These are phyloP conservation scores for Coniochaeta ligniaria DNA, from an alignment of 2,329 filamentous ascomycete species.

Conservation along the genomic window DNA sequence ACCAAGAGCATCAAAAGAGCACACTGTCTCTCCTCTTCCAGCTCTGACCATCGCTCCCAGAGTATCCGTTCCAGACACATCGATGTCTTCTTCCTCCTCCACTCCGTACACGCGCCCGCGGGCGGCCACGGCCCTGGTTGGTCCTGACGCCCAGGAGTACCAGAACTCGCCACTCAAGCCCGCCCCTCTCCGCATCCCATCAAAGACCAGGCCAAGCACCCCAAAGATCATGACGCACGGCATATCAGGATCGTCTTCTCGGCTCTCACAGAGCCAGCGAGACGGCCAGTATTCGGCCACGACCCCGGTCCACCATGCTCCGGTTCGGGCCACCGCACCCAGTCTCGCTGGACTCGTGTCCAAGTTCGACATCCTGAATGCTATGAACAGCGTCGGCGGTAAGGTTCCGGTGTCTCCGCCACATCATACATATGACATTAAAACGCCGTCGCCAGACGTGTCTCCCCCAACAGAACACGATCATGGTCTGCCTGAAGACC, in stretches of 20 bases:
- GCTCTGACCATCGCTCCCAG: neutral
- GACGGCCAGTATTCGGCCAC: neutral
- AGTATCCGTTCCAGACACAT: neutral
- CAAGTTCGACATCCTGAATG: constrained; percentile 24
- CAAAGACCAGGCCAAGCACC: constrained; percentile 8
- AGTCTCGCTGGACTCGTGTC: constrained; percentile 23
- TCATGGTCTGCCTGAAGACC: neutral
- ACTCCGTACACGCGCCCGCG: neutral
- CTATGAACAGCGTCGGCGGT: constrained; percentile 13
- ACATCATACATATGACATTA: neutral
- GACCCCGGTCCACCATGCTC: neutral
- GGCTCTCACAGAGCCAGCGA: neutral
- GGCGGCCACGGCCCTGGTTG: neutral
- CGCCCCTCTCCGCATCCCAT: constrained; percentile 8
- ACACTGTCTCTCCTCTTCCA: neutral
- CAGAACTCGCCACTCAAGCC: constrained; percentile 9
- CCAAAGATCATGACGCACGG: neutral
- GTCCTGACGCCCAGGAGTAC: constrained; percentile 2
- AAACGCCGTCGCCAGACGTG: neutral
- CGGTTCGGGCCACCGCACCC: neutral
- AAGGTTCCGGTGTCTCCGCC: neutral
- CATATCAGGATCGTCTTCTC: neutral
- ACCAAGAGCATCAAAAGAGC: neutral
- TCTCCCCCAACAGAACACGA: neutral
- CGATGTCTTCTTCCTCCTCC: neutral